Evolutionary conservation across 2,329 filamentous ascomycete genomes (phyloP), one percentile per base, ranked within the genome.

Genomic region (Ophiocordyceps polyrhachis-furcata): DNA sequence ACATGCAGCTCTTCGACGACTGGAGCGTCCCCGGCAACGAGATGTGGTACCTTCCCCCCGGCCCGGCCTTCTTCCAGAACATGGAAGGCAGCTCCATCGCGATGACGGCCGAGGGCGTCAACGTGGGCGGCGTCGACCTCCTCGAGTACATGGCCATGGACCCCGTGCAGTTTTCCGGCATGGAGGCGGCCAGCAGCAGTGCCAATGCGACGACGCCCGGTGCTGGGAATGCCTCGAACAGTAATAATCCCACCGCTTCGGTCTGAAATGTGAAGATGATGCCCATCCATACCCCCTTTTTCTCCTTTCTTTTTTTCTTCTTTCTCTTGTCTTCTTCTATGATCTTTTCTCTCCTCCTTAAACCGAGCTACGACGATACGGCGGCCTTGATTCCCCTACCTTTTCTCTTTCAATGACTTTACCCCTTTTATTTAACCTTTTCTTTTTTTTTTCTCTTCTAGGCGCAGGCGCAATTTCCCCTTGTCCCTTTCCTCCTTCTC

Each of bases 131-230:
- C 0, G 64, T 81, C 29, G 78, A 82, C 54, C 55, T 82, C 51
- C 66, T 82, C 14, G 78, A 82, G 54, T 80, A 76, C 50, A 79
- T 81, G 75, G 71, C 74, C 8, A 74, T 79, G 70, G 76, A 74
- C 37, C 57, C 62, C 4, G 56, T 58, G 32, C 62, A 64, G 37
- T 68, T 67, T 41, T 60, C 66, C 1, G 56, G 56, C 15, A 44
- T 61, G 14, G 58, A 61, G 8, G 8, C n/a, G 8, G n/a, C 35
- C 3, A 13, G 15, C 15, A 7, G 15, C 15, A 11, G 15, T 17
- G 15, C 35, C n/a, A 38, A 38, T 6, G 35, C 35, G 8, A 38
- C 35, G 4, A 38, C 35, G 35, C 35, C 35, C 6, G 35, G 35
- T n/a, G 31, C 31, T 15, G 31, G 31, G 13, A 32, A n/a, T 15